Evolutionary conservation across 805 yeast genomes (phyloP).

Genomic region (Scheffersomyces amazonensis): DNA sequence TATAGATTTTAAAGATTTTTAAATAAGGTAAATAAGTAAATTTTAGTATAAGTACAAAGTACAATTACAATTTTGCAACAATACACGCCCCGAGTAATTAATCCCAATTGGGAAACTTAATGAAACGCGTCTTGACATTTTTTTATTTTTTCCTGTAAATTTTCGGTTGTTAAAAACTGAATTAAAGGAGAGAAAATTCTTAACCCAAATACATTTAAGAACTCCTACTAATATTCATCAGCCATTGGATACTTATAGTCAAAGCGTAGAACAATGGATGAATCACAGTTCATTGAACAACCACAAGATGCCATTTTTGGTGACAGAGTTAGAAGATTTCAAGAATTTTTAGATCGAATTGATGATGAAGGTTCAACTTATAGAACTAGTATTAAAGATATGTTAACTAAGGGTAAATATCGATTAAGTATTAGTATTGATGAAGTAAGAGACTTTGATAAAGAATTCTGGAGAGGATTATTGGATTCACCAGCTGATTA

Average conservation of each 20-base stretch:
- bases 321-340: conserved; percentile 85
- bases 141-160: conserved; percentile 2
- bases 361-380: conserved; percentile 57
- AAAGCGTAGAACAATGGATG: too few relatives aligned
- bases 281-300: conserved; percentile 19
- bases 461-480: conserved; percentile 72
- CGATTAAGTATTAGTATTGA: conserved; percentile 78
- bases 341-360: conserved; percentile 71
- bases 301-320: conserved; percentile 53
- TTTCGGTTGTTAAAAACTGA: too few relatives aligned
- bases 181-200: too few relatives aligned
- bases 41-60: too few relatives aligned
- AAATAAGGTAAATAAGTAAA: too few relatives aligned
- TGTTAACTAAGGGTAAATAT: conserved; percentile 64
- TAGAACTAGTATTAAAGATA: conserved; percentile 64
- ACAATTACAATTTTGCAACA: not conserved
- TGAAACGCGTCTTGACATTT: conserved; percentile 20
- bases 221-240: too few relatives aligned
- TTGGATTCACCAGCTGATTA: conserved; percentile 76
- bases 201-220: too few relatives aligned
- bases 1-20: conserved; percentile 11
- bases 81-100: conserved; percentile 8
- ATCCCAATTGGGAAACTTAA: conserved; percentile 22
- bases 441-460: conserved; percentile 82
- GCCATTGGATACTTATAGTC: too few relatives aligned